These are phyloP conservation scores for Dunaliella primolecta DNA, from an alignment of 139 green algal species.

Conservation along the genomic window DNA sequence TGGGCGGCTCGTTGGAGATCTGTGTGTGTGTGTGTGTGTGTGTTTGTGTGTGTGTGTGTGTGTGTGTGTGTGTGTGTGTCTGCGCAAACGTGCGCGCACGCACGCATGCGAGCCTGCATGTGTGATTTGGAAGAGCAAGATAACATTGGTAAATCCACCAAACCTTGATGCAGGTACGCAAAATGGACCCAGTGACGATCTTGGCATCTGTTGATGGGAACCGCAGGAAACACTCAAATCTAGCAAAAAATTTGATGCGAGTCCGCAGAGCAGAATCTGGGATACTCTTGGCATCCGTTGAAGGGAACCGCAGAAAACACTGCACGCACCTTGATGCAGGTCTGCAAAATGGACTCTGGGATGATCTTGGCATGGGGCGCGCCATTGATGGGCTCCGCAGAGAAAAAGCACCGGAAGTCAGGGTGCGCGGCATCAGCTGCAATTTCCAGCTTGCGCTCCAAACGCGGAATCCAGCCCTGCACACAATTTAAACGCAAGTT, in stretches of 20 bases:
- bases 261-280: conserved; percentile 72
- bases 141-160: too few relatives aligned
- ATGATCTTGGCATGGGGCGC: conserved; percentile 77
- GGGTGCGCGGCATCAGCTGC: conserved; percentile 73
- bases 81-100: not conserved
- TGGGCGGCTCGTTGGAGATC: conserved; percentile 84
- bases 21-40: conserved; percentile 19
- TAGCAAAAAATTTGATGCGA: too few relatives aligned
- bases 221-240: too few relatives aligned
- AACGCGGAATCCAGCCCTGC: conserved; percentile 76
- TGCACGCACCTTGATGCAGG: conserved; percentile 56
- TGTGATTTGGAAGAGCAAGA: too few relatives aligned
- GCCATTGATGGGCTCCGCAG: conserved; percentile 84
- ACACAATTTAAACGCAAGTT: too few relatives aligned
- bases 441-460: conserved; percentile 84
- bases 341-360: conserved; percentile 81
- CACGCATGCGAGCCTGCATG: not conserved
- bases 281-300: conserved; percentile 75
- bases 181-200: too few relatives aligned
- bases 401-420: conserved; percentile 90
- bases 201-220: too few relatives aligned
- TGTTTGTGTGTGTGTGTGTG: not conserved
- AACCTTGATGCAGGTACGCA: too few relatives aligned
- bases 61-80: not conserved
- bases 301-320: too few relatives aligned